Percentiles rank a stretch among this genome's conserved stretches.
Evolutionary conservation across 805 yeast species (phyloP).

Genomic region (Ogataea pini): DNA sequence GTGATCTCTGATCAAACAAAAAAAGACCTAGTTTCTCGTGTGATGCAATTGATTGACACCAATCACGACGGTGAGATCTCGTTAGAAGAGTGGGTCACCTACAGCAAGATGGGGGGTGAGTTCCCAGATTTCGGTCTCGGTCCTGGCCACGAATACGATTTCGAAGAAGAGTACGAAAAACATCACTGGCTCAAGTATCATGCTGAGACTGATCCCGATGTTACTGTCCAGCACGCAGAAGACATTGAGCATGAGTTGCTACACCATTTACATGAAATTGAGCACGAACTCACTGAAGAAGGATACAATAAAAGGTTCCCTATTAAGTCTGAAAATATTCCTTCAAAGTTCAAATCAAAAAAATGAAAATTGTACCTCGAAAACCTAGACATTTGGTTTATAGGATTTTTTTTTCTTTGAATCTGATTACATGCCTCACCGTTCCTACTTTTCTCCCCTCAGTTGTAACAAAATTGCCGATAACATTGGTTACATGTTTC

Average conservation of each 20-base stretch:
- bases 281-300: constrained; percentile 41
- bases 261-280: constrained; percentile 85
- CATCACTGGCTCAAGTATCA: constrained; percentile 92
- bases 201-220: constrained; percentile 78
- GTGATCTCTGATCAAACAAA: constrained; percentile 56
- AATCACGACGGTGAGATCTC: constrained; percentile 66
- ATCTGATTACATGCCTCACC: background rate
- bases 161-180: constrained; percentile 88
- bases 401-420: background rate
- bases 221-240: constrained; percentile 76
- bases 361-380: background rate
- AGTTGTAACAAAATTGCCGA: constrained; percentile 42
- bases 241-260: constrained; percentile 85
- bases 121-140: constrained; percentile 94
- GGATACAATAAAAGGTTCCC: constrained; percentile 19
- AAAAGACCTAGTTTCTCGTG: constrained; percentile 52
- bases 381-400: background rate
- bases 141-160: constrained; percentile 84
- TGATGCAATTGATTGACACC: constrained; percentile 63
- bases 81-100: constrained; percentile 69
- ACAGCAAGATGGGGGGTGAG: constrained; percentile 59
- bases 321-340: constrained; percentile 25
- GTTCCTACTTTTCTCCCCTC: constrained; percentile 4
- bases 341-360: constrained; percentile 19
- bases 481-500: constrained; percentile 40